These are phyloP conservation scores for Cyclotella kingstonii DNA, from an alignment of 108 stramenopile species.

Conservation along the genomic window DNA sequence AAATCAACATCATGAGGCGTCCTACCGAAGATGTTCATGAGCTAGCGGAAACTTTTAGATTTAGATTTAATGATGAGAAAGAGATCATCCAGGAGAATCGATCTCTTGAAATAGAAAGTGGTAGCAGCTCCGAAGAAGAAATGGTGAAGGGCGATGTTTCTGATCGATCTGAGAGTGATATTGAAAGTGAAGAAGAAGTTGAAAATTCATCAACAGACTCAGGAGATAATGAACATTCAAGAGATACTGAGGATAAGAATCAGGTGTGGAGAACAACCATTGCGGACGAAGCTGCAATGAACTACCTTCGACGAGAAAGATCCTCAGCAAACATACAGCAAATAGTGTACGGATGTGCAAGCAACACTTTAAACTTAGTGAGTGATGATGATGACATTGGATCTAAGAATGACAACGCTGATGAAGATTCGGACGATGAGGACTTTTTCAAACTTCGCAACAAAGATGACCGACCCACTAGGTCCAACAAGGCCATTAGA, in stretches of 20 bases:
- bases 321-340: slow-evolving; percentile 71
- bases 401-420: slow-evolving; percentile 49
- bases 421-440: slow-evolving; percentile 47
- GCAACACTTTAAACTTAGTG: slow-evolving; percentile 11
- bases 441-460: slow-evolving; percentile 58
- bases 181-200: slow-evolving; percentile 24
- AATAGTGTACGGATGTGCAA: slow-evolving; percentile 61
- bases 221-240: slow-evolving; percentile 35
- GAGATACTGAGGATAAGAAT: slow-evolving; percentile 25
- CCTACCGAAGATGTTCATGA: slow-evolving; percentile 31
- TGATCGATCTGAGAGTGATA: slow-evolving; percentile 6
- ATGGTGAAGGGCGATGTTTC: slow-evolving; percentile 20
- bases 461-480: slow-evolving; percentile 16
- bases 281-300: slow-evolving; percentile 65
- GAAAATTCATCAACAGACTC: slow-evolving; percentile 38
- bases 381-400: slow-evolving; percentile 44
- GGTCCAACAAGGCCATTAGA: slow-evolving; percentile 16
- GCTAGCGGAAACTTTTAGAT: slow-evolving; percentile 39
- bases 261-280: slow-evolving; percentile 69
- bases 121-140: slow-evolving; percentile 1
- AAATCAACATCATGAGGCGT: slow-evolving; percentile 10
- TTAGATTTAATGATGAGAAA: slow-evolving; percentile 22
- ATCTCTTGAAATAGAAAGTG: slow-evolving; percentile 1
- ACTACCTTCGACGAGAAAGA: slow-evolving; percentile 66
- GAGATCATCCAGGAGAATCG: slow-evolving; percentile 10